Base-by-base conservation (phyloP, 2,329 filamentous ascomycete species). In the Sporothrix brunneoviolacea region DNA sequence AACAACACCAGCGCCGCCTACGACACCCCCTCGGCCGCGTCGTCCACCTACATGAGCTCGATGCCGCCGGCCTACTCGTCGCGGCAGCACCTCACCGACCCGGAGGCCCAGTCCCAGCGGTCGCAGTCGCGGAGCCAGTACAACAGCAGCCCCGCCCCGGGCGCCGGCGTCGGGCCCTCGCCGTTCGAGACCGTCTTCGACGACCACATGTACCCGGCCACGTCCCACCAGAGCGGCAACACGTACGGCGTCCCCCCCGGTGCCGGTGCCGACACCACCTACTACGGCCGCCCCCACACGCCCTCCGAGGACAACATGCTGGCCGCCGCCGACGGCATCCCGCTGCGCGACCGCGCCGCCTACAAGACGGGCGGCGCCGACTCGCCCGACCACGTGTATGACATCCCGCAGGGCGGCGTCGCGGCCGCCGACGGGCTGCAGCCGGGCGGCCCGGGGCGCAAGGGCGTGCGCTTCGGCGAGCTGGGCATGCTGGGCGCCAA, bases 171-270 rank as follows among this genome's bases (percentile, higher is more conserved):
- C 19, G 53, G 50, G 9, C 35, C 52, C 16, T 63, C 61, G 18
- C 82, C 83, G 9, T 84, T 85, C 62, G 78, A 81, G 49, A 78
- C 76, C 42, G 79, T 82, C 50, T 86, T 86, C 64, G 82, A 85
- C 65, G 83, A 86, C 64, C 72, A 82, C 66, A 74, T 76, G 51
- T 85, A 86, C 61, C 79, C 81, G 50, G 70, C 75, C 45, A 73
- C 73, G 60, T 68, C 72, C 13, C 66, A 65, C 55, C 62, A 64
- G 50, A 55, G 62, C 50, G 30, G 13, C 22, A 27, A 44, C 30
- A 46, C n/a, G n/a, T n/a, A n/a, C n/a, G n/a, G n/a, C n/a, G n/a
- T n/a, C n/a, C n/a, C n/a, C n/a, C n/a, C 18, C n/a, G n/a, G 64
- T 76, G 48, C 75, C 75, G 56, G 41, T 32, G 18, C 30, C 8